Base-by-base conservation (phyloP, 257 asterid genomes). In the Agastache rugosa region DNA sequence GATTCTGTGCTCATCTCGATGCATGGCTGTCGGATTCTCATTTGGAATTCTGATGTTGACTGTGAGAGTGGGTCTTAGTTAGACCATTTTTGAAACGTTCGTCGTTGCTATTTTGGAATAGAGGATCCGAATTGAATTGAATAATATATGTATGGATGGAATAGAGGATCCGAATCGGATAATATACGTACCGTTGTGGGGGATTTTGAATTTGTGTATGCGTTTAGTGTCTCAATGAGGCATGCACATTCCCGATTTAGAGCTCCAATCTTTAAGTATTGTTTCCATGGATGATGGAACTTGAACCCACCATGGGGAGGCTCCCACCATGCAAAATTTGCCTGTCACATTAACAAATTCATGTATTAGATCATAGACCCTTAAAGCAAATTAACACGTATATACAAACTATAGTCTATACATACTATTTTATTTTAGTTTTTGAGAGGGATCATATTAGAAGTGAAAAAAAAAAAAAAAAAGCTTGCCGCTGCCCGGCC, bases 281-380 rank as follows among this genome's bases (percentile, higher is more conserved):
- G 89, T 61, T 85, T 84, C 97, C 96, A 90, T 68, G 98, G 98
- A 55, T 92, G 96, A 42, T 71, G 50, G 42, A 81, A 85, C 50
- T 71, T 77, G 37, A 90, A 89, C 1, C 78, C 22, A 7, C 95
- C 96, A 70, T 89, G 97, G 3, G 81, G 62, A 12, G 96, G 96
- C 72, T 93, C 98, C 98, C 97, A 90, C 93, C 96, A 81, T 1
- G 97, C 98, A 77, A 83, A 83, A 67, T 87, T 93, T 63, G 93
- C 98, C 98, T 92, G 80, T 5, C 8, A 8, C 16, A 53, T 20
- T n/a, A 16, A 2, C 11, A 47, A 61, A 11, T n/a, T n/a, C 25
- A 53, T 17, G 29, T 19, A 19, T 53, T 48, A 37, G 2, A 7
- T 1, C 3, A 29, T 37, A 8, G 11, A 37, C 11, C 42, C 42